These are phyloP conservation scores for Erodium chrysanthum DNA, from an alignment of 441 rosid species.

Conservation along the genomic window DNA sequence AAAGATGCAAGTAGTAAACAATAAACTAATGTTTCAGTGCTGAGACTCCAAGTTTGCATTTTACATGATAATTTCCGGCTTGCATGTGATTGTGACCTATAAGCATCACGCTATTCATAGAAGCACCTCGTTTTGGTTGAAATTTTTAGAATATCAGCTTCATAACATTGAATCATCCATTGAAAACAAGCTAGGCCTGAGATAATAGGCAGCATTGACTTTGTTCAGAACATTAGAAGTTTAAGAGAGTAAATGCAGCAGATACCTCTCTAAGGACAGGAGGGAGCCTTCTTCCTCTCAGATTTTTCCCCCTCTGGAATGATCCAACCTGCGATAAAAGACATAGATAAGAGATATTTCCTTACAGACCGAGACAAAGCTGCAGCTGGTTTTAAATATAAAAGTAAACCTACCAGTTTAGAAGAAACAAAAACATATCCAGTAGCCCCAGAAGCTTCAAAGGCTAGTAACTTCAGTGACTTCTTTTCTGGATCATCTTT, in stretches of 20 bases:
- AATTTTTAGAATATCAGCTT: neutral
- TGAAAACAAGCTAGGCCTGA: neutral
- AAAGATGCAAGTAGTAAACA: neutral
- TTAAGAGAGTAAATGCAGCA: neutral
- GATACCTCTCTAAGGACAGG: slow-evolving; percentile 71
- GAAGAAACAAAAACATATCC: slow-evolving; percentile 41
- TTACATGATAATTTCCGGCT: too few species aligned
- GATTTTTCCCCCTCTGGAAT: slow-evolving; percentile 59
- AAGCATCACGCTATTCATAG: too few species aligned
- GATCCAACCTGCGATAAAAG: slow-evolving; percentile 50
- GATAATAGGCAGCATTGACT: neutral
- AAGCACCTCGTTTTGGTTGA: neutral
- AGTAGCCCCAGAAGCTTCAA: slow-evolving; percentile 68
- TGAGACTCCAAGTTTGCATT: neutral
- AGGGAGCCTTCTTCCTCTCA: slow-evolving; percentile 64
- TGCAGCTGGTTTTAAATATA: neutral
- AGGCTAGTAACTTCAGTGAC: slow-evolving; percentile 58
- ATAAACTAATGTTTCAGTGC: neutral
- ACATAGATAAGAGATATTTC: slow-evolving; percentile 12
- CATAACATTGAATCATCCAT: neutral
- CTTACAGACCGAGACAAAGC: neutral
- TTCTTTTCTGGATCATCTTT: slow-evolving; percentile 48
- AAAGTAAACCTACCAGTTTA: slow-evolving; percentile 43
- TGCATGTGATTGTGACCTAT: too few species aligned
- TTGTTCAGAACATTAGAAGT: neutral